These are phyloP conservation scores for Oemleria cerasiformis DNA, from an alignment of 306 rosid species.

Conservation along the genomic window DNA sequence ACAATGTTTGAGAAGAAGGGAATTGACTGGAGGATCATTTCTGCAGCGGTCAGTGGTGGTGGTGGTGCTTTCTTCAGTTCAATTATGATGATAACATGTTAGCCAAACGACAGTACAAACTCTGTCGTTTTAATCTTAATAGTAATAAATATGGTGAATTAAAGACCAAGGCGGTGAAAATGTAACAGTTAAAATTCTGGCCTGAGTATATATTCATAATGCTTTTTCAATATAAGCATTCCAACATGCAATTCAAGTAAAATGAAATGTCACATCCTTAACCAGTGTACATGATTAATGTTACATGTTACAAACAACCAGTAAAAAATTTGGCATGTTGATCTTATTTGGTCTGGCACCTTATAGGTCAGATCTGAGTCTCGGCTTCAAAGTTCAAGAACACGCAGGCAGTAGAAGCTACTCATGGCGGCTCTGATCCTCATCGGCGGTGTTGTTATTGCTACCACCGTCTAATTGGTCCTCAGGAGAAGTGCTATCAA, in stretches of 20 bases:
- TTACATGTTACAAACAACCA: constrained; percentile 17
- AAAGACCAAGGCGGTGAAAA: not conserved
- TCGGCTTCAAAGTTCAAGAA: constrained; percentile 26
- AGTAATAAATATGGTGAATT: too few relatives aligned
- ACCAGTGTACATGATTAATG: constrained; percentile 24
- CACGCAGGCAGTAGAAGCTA: not conserved
- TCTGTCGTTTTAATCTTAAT: not conserved
- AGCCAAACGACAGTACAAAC: not conserved
- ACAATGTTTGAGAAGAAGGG: constrained; percentile 1
- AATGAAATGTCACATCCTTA: constrained; percentile 20
- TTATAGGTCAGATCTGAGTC: constrained; percentile 2
- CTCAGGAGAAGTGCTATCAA: constrained; percentile 28
- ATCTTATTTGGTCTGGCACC: constrained; percentile 38
- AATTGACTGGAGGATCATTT: not conserved
- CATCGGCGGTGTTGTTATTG: constrained; percentile 26
- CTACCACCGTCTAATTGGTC: constrained; percentile 36
- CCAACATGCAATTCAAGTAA: not conserved
- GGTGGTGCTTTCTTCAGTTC: not conserved
- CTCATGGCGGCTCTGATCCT: constrained; percentile 30
- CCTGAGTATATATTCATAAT: not conserved
- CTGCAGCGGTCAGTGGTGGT: not conserved
- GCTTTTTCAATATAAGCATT: not conserved
- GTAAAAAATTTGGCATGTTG: constrained; percentile 28
- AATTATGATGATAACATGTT: not conserved
- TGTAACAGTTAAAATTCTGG: not conserved